A percentile compares a stretch with the other conserved stretches of the same genome.
Evolutionary conservation across 1,284 basidiomycete species (phyloP).

Genomic region (Pulchroboletus neoregius): DNA sequence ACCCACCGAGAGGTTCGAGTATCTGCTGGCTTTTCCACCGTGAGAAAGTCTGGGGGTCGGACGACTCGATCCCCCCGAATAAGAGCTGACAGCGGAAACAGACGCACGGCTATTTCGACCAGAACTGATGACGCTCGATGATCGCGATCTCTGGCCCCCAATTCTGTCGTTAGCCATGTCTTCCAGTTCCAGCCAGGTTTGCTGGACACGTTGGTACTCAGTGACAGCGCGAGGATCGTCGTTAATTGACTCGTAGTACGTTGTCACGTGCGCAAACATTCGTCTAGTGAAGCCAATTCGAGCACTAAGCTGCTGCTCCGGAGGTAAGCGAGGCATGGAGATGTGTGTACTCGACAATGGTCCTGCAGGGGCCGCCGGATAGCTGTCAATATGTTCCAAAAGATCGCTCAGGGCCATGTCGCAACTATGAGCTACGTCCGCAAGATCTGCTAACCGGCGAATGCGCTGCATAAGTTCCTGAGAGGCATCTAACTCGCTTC

Average conservation of each 20-base stretch:
- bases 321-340: slow-evolving; percentile 40
- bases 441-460: slow-evolving; percentile 49
- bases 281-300: slow-evolving; percentile 60
- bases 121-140: slow-evolving; percentile 58
- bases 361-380: slow-evolving; percentile 54
- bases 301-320: slow-evolving; percentile 62
- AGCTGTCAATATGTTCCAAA: slow-evolving; percentile 77
- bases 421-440: slow-evolving; percentile 48
- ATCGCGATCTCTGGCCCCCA: slow-evolving; percentile 56
- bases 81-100: slow-evolving; percentile 28
- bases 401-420: slow-evolving; percentile 77
- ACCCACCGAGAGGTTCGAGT: slow-evolving; percentile 49
- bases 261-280: slow-evolving; percentile 45
- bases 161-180: slow-evolving; percentile 74
- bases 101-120: slow-evolving; percentile 54
- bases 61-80: slow-evolving; percentile 22
- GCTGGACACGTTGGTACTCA: slow-evolving; percentile 61
- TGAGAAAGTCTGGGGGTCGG: slow-evolving; percentile 31
- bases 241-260: slow-evolving; percentile 38
- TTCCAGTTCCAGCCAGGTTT: slow-evolving; percentile 74
- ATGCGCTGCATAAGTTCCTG: slow-evolving; percentile 48
- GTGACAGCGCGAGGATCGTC: slow-evolving; percentile 55
- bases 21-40: slow-evolving; percentile 38
- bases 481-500: slow-evolving; percentile 52
- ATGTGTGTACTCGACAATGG: slow-evolving; percentile 47